Conservation (phyloP, 2,329 filamentous ascomycete species). For the Colletotrichum magnum region DNA sequence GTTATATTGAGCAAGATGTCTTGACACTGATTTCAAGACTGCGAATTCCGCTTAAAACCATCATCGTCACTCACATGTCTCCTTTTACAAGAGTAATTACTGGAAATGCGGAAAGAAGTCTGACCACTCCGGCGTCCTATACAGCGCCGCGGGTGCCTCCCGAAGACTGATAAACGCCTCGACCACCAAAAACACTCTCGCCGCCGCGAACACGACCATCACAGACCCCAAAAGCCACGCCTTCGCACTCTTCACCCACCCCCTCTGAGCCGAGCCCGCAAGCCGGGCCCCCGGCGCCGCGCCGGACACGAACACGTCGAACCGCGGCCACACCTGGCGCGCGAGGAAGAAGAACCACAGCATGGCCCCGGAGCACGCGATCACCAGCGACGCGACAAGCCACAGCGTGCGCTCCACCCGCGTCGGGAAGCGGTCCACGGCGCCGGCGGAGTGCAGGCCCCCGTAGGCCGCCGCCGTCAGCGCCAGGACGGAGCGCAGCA, state of each 20-base stretch:
- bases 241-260: constrained; percentile 26
- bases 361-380: constrained; percentile 27
- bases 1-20: no score
- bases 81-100: neutral
- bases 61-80: no score
- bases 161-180: constrained; percentile 45
- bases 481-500: constrained; percentile 32
- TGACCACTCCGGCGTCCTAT: constrained; percentile 44
- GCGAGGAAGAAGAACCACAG: constrained; percentile 40
- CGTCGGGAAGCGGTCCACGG: constrained; percentile 47
- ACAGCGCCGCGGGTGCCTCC: constrained; percentile 42
- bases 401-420: constrained; percentile 44
- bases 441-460: constrained; percentile 44
- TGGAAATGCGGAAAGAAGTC: constrained; percentile 44
- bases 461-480: constrained; percentile 36
- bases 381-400: constrained; percentile 42
- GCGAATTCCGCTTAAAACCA: no score
- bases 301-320: constrained; percentile 41
- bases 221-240: constrained; percentile 5
- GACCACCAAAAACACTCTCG: constrained; percentile 43
- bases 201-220: constrained; percentile 31
- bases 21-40: no score
- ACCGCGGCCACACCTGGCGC: constrained; percentile 27
- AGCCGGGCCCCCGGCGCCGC: constrained; percentile 23
- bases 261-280: neutral